Conservation (phyloP, 768 basidiomycete genomes). For the Trametes gibbosa region DNA sequence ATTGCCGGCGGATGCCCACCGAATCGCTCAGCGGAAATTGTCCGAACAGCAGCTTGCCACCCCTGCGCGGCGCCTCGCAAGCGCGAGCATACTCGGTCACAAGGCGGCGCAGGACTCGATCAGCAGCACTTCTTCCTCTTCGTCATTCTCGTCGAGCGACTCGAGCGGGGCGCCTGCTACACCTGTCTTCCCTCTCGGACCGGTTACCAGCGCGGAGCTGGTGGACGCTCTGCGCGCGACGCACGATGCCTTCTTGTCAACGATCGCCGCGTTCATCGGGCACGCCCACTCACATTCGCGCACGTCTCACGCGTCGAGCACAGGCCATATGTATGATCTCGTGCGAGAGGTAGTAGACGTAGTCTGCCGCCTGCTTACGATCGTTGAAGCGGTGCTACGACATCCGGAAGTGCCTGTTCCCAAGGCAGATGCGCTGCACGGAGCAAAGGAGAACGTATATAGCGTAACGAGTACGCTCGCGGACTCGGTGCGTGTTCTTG, state of each 20-base stretch:
- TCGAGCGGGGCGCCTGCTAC: conserved; percentile 46
- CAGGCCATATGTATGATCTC: conserved; percentile 91
- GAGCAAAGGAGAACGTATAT: conserved; percentile 80
- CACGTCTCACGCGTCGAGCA: conserved; percentile 86
- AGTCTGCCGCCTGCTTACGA: conserved; percentile 85
- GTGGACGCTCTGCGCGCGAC: conserved; percentile 76
- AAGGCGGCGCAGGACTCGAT: conserved; percentile 41
- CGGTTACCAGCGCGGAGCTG: conserved; percentile 64
- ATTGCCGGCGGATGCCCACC: conserved; percentile 26
- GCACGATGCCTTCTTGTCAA: conserved; percentile 88
- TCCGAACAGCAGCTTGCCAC: conserved; percentile 15
- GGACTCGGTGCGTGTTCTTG: conserved; percentile 80
- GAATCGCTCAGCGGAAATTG: conserved; percentile 4
- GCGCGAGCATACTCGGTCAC: conserved; percentile 13
- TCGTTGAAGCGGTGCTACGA: conserved; percentile 85
- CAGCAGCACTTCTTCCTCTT: conserved; percentile 70
- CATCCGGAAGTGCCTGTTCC: conserved; percentile 67
- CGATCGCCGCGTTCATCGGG: conserved; percentile 96
- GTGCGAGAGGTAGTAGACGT: conserved; percentile 93
- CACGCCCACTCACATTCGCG: conserved; percentile 93
- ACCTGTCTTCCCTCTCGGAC: conserved; percentile 66
- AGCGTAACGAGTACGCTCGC: conserved; percentile 83
- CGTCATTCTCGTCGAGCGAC: conserved; percentile 65
- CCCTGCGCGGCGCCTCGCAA: conserved; percentile 6
- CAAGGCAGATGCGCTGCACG: conserved; percentile 62